Evolutionary conservation across 768 basidiomycete species (phyloP), one percentile per base, ranked within the genome.

Genomic region (Strobilomyces dryophilus): DNA sequence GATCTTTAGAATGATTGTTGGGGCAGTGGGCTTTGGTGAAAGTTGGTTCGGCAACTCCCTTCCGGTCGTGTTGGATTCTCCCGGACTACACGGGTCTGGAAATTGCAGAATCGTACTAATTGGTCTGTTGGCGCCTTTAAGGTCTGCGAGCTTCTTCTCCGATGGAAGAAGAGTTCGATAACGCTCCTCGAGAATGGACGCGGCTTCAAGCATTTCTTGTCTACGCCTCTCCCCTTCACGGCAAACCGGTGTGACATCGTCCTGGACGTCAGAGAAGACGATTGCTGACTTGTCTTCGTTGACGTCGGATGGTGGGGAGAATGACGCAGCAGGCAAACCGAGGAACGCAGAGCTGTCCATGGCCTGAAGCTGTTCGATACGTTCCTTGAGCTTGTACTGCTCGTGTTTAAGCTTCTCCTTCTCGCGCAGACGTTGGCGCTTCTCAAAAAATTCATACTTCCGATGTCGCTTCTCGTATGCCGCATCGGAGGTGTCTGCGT

Each of bases 371-470:
- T 93, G 87, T 47, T 94, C 91, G 55, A 94, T 87, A 34, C 92
- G 83, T 63, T 92, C 87, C 68, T 88, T 87, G 63, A 95, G 82
- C 66, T 92, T 92, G 73, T 93, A 92, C 60, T 92, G 90, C 64
- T 94, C 92, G 59, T 92, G 87, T 69, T 89, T 87, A 50, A 95
- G 79, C 66, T 92, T 92, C 71, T 95, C 92, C 70, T 92, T 92
- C 71, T 95, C 92, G 50, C 92, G 82, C 32, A 89, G 73, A 5
- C 92, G 85, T 64, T 86, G 83, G 8, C 91, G 81, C 66, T 90
- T 91, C 70, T 95, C 93, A 54, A 89, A 87, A 14, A 79, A 79
- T 67, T 94, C 92, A 68, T 89, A 93, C 65, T 89, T 92, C 47
- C 84, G 79, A 70, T 95, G 92, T 41, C 90, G 81, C 57, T 83